Percentiles rank a stretch among this genome's conserved stretches.
Evolutionary conservation across 75 land plant genomes (phyloP).

Genomic region (Pseudotsuga menziesii): DNA sequence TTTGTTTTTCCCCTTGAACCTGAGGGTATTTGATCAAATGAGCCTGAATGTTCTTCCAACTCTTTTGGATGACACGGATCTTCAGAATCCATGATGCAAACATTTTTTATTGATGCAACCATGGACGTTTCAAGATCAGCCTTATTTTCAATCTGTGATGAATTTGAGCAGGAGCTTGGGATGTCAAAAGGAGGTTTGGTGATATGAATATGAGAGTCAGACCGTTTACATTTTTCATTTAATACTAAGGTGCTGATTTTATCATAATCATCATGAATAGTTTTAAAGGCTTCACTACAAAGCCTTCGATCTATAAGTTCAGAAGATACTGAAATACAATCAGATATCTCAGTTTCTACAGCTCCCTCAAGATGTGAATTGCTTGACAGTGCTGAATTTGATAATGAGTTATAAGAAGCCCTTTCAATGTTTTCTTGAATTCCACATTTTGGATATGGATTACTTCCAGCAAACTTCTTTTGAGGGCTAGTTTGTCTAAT

Average conservation of each 20-base stretch:
- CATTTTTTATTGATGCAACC: neutral
- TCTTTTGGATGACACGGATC: neutral
- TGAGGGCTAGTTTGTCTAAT: neutral
- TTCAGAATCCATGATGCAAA: neutral
- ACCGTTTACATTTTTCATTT: neutral
- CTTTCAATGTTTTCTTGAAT: neutral
- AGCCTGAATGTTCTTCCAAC: neutral
- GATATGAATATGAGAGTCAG: neutral
- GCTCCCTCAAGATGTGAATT: neutral
- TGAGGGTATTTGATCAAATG: neutral
- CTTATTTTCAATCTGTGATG: conserved; percentile 1
- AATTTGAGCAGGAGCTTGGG: neutral
- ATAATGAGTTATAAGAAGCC: neutral
- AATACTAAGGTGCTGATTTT: neutral
- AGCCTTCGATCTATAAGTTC: neutral
- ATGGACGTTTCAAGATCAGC: neutral
- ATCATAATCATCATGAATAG: neutral
- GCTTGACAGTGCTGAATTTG: neutral
- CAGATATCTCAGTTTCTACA: neutral
- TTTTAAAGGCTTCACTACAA: neutral
- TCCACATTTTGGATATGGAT: neutral
- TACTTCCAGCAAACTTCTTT: neutral
- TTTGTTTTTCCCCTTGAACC: neutral
- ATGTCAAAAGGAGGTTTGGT: neutral
- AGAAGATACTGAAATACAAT: neutral